Percentiles rank a stretch among this genome's conserved stretches.
These are phyloP conservation scores for Epichloe typhina DNA, from an alignment of 2,329 filamentous ascomycete genomes.

Conservation along the genomic window DNA sequence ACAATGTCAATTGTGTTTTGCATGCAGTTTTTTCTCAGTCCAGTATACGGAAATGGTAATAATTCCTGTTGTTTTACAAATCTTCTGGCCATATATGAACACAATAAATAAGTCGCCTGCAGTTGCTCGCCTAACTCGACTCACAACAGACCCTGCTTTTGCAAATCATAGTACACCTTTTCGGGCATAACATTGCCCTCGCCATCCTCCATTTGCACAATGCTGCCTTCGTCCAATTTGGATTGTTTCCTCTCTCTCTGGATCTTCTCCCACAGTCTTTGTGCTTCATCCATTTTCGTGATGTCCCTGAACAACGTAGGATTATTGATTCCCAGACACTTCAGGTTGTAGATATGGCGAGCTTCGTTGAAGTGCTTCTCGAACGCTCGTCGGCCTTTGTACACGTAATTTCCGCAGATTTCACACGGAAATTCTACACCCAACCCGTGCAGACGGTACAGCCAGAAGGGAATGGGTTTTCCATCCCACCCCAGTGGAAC, in stretches of 20 bases:
- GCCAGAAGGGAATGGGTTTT: conserved; percentile 97
- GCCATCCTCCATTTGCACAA: conserved; percentile 97
- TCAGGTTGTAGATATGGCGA: conserved; percentile 82
- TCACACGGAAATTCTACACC: conserved; percentile 94
- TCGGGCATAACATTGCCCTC: conserved; percentile 98
- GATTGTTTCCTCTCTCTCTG: conserved; percentile 71
- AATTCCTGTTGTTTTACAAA: no score
- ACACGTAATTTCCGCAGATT: conserved; percentile 97
- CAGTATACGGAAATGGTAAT: no score
- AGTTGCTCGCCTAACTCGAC: background rate
- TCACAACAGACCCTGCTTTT: conserved; percentile 77
- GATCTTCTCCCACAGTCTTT: conserved; percentile 86
- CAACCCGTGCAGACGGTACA: conserved; percentile 91
- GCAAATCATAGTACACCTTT: conserved; percentile 92
- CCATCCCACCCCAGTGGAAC: conserved; percentile 94
- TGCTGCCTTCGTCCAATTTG: conserved; percentile 61
- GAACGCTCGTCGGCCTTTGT: conserved; percentile 90
- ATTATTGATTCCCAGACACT: conserved; percentile 87
- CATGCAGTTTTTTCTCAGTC: no score
- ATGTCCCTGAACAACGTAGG: conserved; percentile 89
- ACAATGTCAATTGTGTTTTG: no score
- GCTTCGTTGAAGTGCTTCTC: conserved; percentile 98
- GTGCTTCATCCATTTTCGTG: conserved; percentile 77
- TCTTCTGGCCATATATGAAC: background rate
- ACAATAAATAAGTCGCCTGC: background rate